Base-by-base conservation (phyloP, 108 stramenopile genomes). In the Heterococcus sp. region DNA sequence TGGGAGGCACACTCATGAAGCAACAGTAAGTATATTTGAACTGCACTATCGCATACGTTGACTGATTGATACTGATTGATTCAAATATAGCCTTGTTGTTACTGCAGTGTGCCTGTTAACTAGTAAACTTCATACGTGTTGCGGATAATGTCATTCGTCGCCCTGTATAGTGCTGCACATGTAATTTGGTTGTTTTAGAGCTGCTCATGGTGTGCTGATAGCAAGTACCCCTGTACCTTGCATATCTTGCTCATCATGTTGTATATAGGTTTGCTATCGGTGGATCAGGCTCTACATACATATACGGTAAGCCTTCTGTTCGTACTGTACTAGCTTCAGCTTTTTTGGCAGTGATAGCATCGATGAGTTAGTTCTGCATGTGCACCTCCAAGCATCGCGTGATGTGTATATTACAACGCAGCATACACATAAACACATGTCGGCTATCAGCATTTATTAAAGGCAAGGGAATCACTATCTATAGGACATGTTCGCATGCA, bases 271-370 rank as follows among this genome's bases (percentile, higher is more conserved):
- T 81, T 66, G 81, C 81, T 1, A 39, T 82, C 37, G 81, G 81
- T 33, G 98, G 98, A 32, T 92, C 91, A 69, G 98, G 98, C 27
- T 89, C 88, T 32, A 92, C 94, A 38, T 98, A 92, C 79, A 95
- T 98, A 78, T 95, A 58, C 46, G 46, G 46, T 58, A 58, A 58
- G n/a, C n/a, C n/a, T n/a, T n/a, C n/a, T n/a, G n/a, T n/a, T n/a
- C n/a, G n/a, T n/a, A n/a, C n/a, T n/a, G n/a, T n/a, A n/a, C n/a
- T n/a, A n/a, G n/a, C n/a, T n/a, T n/a, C n/a, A n/a, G n/a, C n/a
- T n/a, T n/a, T n/a, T n/a, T n/a, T n/a, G n/a, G n/a, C n/a, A n/a
- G n/a, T n/a, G n/a, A n/a, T n/a, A n/a, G n/a, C n/a, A n/a, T n/a
- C n/a, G n/a, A n/a, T n/a, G n/a, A n/a, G n/a, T n/a, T n/a, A n/a